These are phyloP conservation scores for Huiozyma sinensis DNA, from an alignment of 805 yeast species.

Conservation along the genomic window DNA sequence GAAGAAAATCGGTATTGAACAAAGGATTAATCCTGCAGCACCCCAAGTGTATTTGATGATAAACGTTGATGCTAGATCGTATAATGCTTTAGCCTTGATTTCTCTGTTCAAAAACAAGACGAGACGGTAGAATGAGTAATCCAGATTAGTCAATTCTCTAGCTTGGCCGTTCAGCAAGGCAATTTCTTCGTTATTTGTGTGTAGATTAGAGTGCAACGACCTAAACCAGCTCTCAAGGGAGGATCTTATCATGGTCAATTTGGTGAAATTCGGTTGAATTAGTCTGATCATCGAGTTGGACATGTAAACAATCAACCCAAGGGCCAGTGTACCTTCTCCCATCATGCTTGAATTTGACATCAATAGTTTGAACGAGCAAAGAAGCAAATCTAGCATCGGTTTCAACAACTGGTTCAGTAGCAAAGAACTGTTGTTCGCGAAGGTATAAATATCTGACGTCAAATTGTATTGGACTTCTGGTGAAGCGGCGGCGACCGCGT, in stretches of 20 bases:
- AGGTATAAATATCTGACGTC: conserved; percentile 67
- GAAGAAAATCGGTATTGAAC: conserved; percentile 81
- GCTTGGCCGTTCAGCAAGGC: conserved; percentile 76
- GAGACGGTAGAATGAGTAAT: conserved; percentile 68
- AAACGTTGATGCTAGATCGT: conserved; percentile 78
- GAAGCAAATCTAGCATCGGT: conserved; percentile 67
- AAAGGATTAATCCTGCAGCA: conserved; percentile 80
- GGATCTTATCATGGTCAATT: conserved; percentile 63
- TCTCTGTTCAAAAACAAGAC: conserved; percentile 70
- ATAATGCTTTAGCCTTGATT: conserved; percentile 62
- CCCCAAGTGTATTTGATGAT: conserved; percentile 92
- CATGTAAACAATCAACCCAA: conserved; percentile 71
- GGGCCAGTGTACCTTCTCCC: conserved; percentile 65
- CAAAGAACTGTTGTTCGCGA: conserved; percentile 58
- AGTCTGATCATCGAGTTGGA: conserved; percentile 65
- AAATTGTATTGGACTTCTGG: conserved; percentile 29
- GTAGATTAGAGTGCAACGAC: conserved; percentile 70
- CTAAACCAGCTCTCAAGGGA: conserved; percentile 78
- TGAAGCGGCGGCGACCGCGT: conserved; percentile 14
- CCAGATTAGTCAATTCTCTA: conserved; percentile 67
- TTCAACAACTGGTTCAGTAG: conserved; percentile 77
- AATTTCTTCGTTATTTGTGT: conserved; percentile 72
- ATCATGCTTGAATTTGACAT: conserved; percentile 34
- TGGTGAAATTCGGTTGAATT: conserved; percentile 86
- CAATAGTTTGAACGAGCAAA: conserved; percentile 71